A percentile compares a stretch with the other conserved stretches of the same genome.
Evolutionary conservation across 257 asterid genomes (phyloP).

Genomic region (Solanum infundibuliforme): DNA sequence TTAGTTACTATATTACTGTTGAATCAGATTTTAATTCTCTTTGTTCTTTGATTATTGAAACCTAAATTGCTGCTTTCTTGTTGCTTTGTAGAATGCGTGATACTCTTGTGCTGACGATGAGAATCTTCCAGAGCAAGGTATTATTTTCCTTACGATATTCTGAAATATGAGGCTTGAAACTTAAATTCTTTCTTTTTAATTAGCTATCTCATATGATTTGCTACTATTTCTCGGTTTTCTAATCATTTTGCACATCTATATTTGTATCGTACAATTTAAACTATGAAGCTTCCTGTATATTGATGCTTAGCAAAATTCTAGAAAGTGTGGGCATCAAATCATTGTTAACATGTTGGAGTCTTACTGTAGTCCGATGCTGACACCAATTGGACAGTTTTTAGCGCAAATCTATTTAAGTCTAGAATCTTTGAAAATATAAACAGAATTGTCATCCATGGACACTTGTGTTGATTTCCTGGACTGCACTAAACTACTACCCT

Average conservation of each 20-base stretch:
- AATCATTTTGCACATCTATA: neutral
- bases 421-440: neutral
- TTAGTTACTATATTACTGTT: neutral
- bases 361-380: neutral
- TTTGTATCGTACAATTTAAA: neutral
- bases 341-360: neutral
- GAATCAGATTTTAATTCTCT: neutral
- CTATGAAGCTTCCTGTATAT: neutral
- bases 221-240: neutral
- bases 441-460: neutral
- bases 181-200: neutral
- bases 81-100: constrained; percentile 69
- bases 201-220: neutral
- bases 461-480: neutral
- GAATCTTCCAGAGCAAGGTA: constrained; percentile 93
- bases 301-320: neutral
- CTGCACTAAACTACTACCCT: neutral
- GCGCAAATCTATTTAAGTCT: neutral
- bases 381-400: neutral
- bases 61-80: constrained; percentile 6
- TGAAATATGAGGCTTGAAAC: neutral
- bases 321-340: neutral
- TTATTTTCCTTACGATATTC: constrained; percentile 1
- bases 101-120: constrained; percentile 69
- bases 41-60: neutral